Conservation (phyloP, 2,329 filamentous ascomycete species). For the Phialophora chinensis region DNA sequence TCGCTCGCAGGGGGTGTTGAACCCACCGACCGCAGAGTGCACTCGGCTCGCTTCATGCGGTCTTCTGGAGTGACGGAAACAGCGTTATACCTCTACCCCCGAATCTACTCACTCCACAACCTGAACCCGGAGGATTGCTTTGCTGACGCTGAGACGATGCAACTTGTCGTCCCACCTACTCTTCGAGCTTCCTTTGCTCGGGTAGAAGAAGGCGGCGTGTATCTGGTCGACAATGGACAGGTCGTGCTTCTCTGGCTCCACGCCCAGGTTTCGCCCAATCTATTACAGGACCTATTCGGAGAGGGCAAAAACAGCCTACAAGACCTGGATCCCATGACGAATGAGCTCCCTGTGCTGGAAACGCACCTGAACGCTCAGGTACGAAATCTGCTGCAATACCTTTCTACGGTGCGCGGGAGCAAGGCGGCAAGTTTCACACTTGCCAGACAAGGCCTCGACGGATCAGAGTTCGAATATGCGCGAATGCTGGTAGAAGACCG, state of each 20-base stretch:
- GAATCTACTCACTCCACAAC: slow-evolving; percentile 90
- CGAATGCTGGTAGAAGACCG: slow-evolving; percentile 88
- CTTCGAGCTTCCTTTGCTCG: slow-evolving; percentile 84
- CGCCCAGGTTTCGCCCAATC: slow-evolving; percentile 86
- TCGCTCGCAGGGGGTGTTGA: slow-evolving; percentile 72
- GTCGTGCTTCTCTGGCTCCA: slow-evolving; percentile 92
- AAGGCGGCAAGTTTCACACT: slow-evolving; percentile 90
- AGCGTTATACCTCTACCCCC: slow-evolving; percentile 90
- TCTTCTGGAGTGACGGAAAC: slow-evolving; percentile 86
- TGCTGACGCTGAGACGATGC: slow-evolving; percentile 81
- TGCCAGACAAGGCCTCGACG: slow-evolving; percentile 89
- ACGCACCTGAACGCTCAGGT: slow-evolving; percentile 95
- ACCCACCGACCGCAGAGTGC: slow-evolving; percentile 84
- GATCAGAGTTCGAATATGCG: slow-evolving; percentile 96
- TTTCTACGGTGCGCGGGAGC: slow-evolving; percentile 78
- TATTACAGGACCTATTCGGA: slow-evolving; percentile 89
- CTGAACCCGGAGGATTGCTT: slow-evolving; percentile 88
- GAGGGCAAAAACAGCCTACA: slow-evolving; percentile 73
- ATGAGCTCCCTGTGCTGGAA: slow-evolving; percentile 79
- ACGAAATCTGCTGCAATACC: slow-evolving; percentile 88
- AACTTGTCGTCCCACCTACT: slow-evolving; percentile 80
- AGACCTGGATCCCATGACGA: slow-evolving; percentile 79
- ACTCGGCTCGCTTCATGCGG: slow-evolving; percentile 89
- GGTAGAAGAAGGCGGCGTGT: slow-evolving; percentile 90
- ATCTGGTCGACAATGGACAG: slow-evolving; percentile 95